These are phyloP conservation scores for Boechera retrofracta DNA, from an alignment of 345 rosid genomes.

Conservation along the genomic window DNA sequence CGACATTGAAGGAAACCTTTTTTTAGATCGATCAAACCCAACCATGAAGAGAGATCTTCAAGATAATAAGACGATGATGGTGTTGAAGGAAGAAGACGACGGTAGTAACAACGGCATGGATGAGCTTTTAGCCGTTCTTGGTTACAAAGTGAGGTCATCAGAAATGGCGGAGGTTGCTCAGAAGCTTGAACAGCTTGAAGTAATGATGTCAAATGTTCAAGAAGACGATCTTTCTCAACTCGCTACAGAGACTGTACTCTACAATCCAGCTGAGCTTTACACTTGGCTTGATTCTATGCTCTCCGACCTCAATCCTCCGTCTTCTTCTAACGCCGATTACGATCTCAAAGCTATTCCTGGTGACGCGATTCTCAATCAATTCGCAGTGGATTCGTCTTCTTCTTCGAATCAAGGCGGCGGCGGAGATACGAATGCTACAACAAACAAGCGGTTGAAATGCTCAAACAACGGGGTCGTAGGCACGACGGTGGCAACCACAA, in stretches of 20 bases:
- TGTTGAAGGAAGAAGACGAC: constrained; percentile 52
- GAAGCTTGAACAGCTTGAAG: constrained; percentile 78
- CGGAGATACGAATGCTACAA: neutral
- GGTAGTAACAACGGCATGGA: constrained; percentile 62
- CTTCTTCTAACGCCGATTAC: constrained; percentile 34
- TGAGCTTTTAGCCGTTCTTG: constrained; percentile 70
- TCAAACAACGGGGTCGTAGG: constrained; percentile 38
- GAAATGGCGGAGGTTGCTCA: constrained; percentile 88
- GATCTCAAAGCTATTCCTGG: constrained; percentile 86
- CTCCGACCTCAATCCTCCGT: constrained; percentile 58
- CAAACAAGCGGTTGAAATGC: constrained; percentile 44
- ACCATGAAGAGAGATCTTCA: constrained; percentile 62
- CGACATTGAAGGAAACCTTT: constrained; percentile 18
- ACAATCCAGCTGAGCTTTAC: constrained; percentile 75
- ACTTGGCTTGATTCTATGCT: constrained; percentile 75
- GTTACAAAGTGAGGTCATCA: constrained; percentile 70
- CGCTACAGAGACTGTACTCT: constrained; percentile 65
- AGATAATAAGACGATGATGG: constrained; percentile 46
- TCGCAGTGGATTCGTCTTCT: constrained; percentile 31
- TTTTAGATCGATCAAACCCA: neutral
- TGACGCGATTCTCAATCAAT: constrained; percentile 50
- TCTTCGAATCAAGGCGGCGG: constrained; percentile 30
- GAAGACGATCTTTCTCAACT: constrained; percentile 69
- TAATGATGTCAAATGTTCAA: constrained; percentile 59
- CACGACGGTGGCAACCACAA: neutral